Base-by-base conservation (phyloP, 2,329 filamentous ascomycete species). In the Colletotrichum tropicale region DNA sequence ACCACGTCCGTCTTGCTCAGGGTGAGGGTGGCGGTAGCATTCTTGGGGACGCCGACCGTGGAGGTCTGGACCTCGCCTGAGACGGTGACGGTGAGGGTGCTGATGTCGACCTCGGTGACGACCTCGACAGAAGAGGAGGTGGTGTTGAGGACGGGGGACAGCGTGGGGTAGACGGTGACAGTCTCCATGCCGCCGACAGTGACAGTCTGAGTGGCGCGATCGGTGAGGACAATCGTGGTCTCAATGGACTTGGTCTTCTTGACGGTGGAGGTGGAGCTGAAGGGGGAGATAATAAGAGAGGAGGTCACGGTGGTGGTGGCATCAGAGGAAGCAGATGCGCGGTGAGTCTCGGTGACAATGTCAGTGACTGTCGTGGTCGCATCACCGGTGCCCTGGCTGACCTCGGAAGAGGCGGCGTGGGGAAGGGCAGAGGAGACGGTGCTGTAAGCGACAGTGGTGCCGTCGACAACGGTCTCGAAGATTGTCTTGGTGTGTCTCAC, bases 1-100 rank as follows among this genome's bases (percentile, higher is more conserved):
- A 66, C 34, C 21, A 38, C 16, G 16, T 55, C 28, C 10, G n/a
- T 70, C 30, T 83, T 78, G 43, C 43, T 52, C 43, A 52, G n/a
- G 71, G 80, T 80, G 74, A 85, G 79, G 16, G 83, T 85, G n/a
- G 80, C 83, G 72, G 82, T 83, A 30, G 80, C 80, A 28, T 81
- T 81, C 66, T 72, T 64, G 28, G 60, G 32, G 34, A 74, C 71
- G 18, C 56, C 67, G 30, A 67, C 68, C 21, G 61, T 38, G 24
- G 72, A 62, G 9, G 72, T 75, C 30, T 62, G 30, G 32, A 64
- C 32, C 36, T 79, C 73, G 24, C 81, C 81, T 38, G 62, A 77
- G n/a, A 73, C 13, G 6, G 77, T 78, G 68, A 70, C 48, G 28
- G 82, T 84, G 64, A 80, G 78, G 38, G 84, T 85, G 69, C 24